Percentiles rank a stretch among this genome's conserved stretches.
Conservation (phyloP, 2,329 filamentous ascomycete genomes). For the Ramichloridium luteum region DNA sequence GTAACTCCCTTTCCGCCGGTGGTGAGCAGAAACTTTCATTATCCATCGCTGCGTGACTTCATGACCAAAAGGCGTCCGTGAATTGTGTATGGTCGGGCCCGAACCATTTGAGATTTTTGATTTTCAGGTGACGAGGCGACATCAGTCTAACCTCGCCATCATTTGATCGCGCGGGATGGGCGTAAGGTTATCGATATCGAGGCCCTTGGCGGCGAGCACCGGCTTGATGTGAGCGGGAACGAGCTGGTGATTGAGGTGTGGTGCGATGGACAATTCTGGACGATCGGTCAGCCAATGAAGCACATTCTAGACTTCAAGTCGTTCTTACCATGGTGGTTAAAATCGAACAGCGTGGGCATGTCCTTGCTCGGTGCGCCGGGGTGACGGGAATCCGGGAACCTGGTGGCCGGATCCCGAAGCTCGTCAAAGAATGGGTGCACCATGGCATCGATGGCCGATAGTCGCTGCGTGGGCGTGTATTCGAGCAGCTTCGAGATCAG, state of each 20-base stretch:
- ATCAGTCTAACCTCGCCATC: constrained; percentile 88
- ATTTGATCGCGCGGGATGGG: constrained; percentile 89
- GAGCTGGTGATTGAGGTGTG: constrained; percentile 73
- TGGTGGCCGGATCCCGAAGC: constrained; percentile 78
- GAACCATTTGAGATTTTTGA: constrained; percentile 4
- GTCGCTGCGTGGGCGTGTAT: constrained; percentile 91
- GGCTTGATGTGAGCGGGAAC: constrained; percentile 73
- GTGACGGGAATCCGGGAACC: constrained; percentile 87
- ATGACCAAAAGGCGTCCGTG: constrained; percentile 23
- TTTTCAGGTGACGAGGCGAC: too few relatives aligned
- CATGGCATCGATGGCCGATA: constrained; percentile 92
- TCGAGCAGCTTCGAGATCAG: constrained; percentile 87
- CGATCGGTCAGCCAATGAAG: constrained; percentile 2
- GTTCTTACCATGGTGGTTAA: constrained; percentile 76
- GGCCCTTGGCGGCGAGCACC: constrained; percentile 56
- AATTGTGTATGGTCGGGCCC: constrained; percentile 6
- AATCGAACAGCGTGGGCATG: constrained; percentile 81
- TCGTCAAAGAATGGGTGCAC: constrained; percentile 98
- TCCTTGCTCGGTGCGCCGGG: constrained; percentile 68
- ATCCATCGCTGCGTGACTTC: constrained; percentile 28
- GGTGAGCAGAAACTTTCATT: too few relatives aligned
- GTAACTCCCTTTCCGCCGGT: too few relatives aligned
- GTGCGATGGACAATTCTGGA: constrained; percentile 88
- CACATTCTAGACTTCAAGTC: background rate
- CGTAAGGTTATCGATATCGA: constrained; percentile 89